These are phyloP conservation scores for Arthroderma sp. DNA, from an alignment of 2,329 filamentous ascomycete species.

Conservation along the genomic window DNA sequence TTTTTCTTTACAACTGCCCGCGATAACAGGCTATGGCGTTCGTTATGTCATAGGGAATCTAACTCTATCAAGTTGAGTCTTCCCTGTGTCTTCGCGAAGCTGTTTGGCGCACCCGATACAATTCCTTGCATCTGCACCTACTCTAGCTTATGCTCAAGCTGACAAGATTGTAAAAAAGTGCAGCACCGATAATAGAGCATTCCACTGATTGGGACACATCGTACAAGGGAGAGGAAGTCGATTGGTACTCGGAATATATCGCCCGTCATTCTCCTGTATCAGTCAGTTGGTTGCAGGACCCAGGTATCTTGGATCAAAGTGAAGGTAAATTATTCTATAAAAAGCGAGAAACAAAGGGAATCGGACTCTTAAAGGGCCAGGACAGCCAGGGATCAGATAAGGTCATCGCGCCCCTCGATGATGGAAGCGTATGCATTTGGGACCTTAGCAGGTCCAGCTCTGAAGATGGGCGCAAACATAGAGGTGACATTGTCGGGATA, in stretches of 20 bases:
- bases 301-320: conserved; percentile 26
- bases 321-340: conserved; percentile 27
- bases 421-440: conserved; percentile 82
- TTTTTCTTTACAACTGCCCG: conserved; percentile 54
- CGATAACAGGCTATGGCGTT: conserved; percentile 65
- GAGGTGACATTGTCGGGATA: conserved; percentile 46
- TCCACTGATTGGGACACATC: conserved; percentile 56
- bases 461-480: conserved; percentile 26
- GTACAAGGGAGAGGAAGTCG: conserved; percentile 55
- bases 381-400: conserved; percentile 41
- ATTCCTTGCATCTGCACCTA: too few species aligned
- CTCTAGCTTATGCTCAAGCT: too few species aligned
- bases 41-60: conserved; percentile 52
- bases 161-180: too few species aligned
- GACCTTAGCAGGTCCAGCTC: conserved; percentile 43
- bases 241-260: conserved; percentile 84
- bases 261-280: conserved; percentile 63
- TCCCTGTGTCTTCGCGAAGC: background rate
- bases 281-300: conserved; percentile 63
- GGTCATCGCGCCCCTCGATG: conserved; percentile 66
- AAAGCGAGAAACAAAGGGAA: conserved; percentile 55
- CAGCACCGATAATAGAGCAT: too few species aligned
- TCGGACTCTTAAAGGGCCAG: conserved; percentile 51
- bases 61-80: background rate
- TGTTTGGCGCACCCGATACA: background rate